Base-by-base conservation (phyloP, 257 asterid species). In the Solanum paucissectum region DNA sequence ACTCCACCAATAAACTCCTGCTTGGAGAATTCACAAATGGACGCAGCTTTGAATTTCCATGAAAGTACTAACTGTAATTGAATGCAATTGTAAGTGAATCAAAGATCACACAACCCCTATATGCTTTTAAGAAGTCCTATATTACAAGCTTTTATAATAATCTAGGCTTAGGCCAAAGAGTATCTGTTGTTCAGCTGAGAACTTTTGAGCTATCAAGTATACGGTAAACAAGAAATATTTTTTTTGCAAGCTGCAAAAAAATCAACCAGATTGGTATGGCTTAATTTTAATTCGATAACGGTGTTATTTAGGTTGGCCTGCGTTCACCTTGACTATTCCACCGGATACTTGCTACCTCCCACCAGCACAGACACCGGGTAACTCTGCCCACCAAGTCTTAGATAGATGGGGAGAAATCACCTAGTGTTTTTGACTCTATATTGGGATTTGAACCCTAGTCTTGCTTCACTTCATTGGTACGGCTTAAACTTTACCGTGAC, bases 11-110 rank as follows among this genome's bases (percentile, higher is more conserved):
- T 91, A 84, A 96, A 92, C 87, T 96, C 99, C 90, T 93, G 98
- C 92, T 96, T 95, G 20, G 99, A 94, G 90, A 95, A 96, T 93
- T 96, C 98, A 90, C 99, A 96, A 96, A 96, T 96, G 29, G 98
- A 94, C 62, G 95, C 98, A 90, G 98, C 99, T 91, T 92, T 94
- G 95, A 95, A 94, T 89, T 96, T 95, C 94, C 93, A 93, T 83
- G 95, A 89, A 71, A 92, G 73, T 40, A 92, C 96, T 92, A 94
- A 88, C 95, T 93, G 87, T 75, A 89, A 33, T 86, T 42, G 84
- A 66, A 38, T 83, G 37, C n/a, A 71, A 89, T 73, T 42, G 62
- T 77, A 77, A 77, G 66, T 25, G 29, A 81, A 76, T 76, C 83
- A 76, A 76, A 38, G 34, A 40, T 76, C 58, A 76, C 83, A 23